Evolutionary conservation across 257 asterid species (phyloP), one percentile per base, ranked within the genome.

Genomic region (Scutellaria galericulata): DNA sequence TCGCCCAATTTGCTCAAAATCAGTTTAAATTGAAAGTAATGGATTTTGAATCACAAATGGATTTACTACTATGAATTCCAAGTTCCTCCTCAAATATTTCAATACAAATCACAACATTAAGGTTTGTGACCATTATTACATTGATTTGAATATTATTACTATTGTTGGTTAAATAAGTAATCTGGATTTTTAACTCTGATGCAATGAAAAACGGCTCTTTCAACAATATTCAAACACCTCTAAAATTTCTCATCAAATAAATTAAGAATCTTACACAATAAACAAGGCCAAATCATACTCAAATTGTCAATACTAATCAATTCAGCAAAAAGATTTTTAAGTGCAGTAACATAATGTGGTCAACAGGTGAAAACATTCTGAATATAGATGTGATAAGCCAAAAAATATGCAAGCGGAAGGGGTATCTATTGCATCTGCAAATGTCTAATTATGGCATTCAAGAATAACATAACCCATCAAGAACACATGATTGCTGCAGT

Each of bases 161-260:
- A 56, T 14, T 44, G 59, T 11, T 64, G 42, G 22, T 74, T 13
- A 78, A 22, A 66, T 40, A 66, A 11, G 72, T 54, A 50, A 64
- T 40, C 9, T 45, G 55, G 35, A 2, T 60, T 52, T 61, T 7
- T 11, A 9, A 59, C 47, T 73, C 48, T 9, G 37, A 22, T 64
- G 44, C 47, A 71, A 61, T 6, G 13, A 9, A 68, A 58, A 10
- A 12, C 22, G 54, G 47, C 10, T 45, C 65, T 24, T 68, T 52
- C 3, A 13, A 41, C 64, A 48, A 64, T 14, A 12, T 39, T 9
- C 15, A 73, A 59, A 71, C 37, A 5, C 20, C 68, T 66, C 70
- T 27, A 31, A 45, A 68, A 11, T 7, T 61, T 45, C 61, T 45
- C 12, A 18, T 45, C 59, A 47, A 55, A 53, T 42, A 54, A 12